Evolutionary conservation across 1,284 basidiomycete species (phyloP).

Genomic region (Leccinum angustisporum): DNA sequence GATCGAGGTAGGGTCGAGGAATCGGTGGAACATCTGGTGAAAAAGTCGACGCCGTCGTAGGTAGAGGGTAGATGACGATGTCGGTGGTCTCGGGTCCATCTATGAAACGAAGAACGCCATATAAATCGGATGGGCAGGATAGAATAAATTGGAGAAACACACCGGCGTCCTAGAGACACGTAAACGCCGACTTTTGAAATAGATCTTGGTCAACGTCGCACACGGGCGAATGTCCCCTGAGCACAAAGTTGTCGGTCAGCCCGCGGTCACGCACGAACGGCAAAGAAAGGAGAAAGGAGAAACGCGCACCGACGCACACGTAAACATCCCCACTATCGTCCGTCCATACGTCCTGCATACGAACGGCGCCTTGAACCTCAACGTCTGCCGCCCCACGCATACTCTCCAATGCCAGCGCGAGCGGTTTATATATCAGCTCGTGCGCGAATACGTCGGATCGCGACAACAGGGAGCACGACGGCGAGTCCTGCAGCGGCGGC

Average conservation of each 20-base stretch:
- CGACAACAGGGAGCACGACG: constrained; percentile 18
- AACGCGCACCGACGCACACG: constrained; percentile 47
- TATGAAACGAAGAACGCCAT: constrained; percentile 22
- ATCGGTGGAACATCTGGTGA: too few species aligned
- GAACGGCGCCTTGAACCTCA: constrained; percentile 59
- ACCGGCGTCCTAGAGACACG: constrained; percentile 65
- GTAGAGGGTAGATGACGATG: constrained; percentile 68
- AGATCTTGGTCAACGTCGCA: constrained; percentile 57
- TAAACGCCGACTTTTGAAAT: constrained; percentile 64
- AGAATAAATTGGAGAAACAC: constrained; percentile 24
- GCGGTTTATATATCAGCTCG: constrained; percentile 60
- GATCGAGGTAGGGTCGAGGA: too few species aligned
- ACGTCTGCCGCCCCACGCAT: constrained; percentile 71
- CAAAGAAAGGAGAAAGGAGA: not conserved
- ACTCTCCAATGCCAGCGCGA: constrained; percentile 72
- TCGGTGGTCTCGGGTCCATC: constrained; percentile 65
- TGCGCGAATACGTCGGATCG: constrained; percentile 31
- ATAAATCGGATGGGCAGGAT: not conserved
- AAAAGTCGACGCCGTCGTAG: too few species aligned
- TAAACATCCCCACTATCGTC: constrained; percentile 61
- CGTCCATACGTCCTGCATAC: constrained; percentile 53
- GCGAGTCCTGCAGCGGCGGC: constrained; percentile 40
- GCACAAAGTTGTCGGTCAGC: not conserved
- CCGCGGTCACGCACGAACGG: not conserved
- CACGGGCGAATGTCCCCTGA: constrained; percentile 67